phyloP scores from a whole-genome alignment of 2,329 filamentous ascomycete genomes.

The Aspergillus sp. region DNA sequence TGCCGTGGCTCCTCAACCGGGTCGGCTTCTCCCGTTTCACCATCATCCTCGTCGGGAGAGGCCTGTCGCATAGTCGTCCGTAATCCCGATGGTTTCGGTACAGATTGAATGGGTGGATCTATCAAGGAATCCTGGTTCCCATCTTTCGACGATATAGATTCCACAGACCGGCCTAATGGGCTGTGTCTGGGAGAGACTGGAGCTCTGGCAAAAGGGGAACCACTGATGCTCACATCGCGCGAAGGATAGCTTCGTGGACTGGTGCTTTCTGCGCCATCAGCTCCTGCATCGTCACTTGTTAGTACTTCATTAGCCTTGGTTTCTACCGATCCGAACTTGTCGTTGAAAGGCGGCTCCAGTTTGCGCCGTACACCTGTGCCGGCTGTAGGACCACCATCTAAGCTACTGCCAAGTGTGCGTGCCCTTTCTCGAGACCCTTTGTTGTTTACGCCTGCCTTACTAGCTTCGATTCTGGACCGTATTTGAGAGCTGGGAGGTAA shows the following conservation, averaged over 20 bases:
- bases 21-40: constrained; percentile 27
- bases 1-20: constrained; percentile 33
- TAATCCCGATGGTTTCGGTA: constrained; percentile 31
- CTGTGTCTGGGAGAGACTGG: constrained; percentile 34
- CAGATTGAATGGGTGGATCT: constrained; percentile 16
- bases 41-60: constrained; percentile 16
- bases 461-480: constrained; percentile 10
- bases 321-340: constrained; percentile 31
- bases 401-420: constrained; percentile 20
- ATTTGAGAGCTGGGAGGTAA: constrained; percentile 15
- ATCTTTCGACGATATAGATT: constrained; percentile 28
- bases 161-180: constrained; percentile 33
- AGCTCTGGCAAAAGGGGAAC: constrained; percentile 51
- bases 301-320: constrained; percentile 30
- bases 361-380: constrained; percentile 25
- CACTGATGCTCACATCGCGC: constrained; percentile 46
- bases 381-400: constrained; percentile 14
- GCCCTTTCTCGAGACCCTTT: constrained; percentile 17
- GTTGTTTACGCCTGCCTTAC: constrained; percentile 12
- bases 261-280: constrained; percentile 23
- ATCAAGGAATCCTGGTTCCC: constrained; percentile 22
- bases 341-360: constrained; percentile 36
- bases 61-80: constrained; percentile 27
- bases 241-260: constrained; percentile 30
- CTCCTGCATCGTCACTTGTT: constrained; percentile 25